Conservation (phyloP, 2,329 filamentous ascomycete genomes). For the Drechslerella dactyloides region DNA sequence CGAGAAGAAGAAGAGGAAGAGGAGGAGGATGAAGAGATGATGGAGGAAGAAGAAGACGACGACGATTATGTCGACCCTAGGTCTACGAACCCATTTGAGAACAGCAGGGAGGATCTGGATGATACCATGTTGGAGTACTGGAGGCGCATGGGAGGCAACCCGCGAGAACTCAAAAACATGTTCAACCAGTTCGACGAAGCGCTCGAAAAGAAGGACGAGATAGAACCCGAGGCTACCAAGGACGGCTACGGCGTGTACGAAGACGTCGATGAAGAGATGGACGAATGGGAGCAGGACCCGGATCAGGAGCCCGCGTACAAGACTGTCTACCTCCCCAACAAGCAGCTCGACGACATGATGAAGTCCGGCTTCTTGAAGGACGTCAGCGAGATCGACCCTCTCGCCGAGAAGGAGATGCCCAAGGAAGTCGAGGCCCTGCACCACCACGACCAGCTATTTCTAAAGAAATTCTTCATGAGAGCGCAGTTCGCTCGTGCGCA, state of each 20-base stretch:
- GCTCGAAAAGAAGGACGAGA: constrained; percentile 23
- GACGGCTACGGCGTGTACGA: constrained; percentile 23
- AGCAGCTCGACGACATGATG: constrained; percentile 43
- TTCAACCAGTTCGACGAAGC: constrained; percentile 32
- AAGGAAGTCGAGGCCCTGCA: constrained; percentile 14
- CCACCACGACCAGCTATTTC: constrained; percentile 10
- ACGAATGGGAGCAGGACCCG: constrained; percentile 38
- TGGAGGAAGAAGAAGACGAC: constrained; percentile 6
- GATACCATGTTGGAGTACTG: constrained; percentile 23
- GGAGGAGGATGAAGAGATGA: constrained; percentile 10
- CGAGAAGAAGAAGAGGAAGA: constrained; percentile 16
- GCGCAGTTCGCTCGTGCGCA: constrained; percentile 34
- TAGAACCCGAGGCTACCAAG: constrained; percentile 1
- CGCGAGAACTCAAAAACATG: constrained; percentile 32
- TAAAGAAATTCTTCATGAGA: constrained; percentile 49
- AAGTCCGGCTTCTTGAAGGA: constrained; percentile 35
- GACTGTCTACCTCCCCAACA: constrained; percentile 36
- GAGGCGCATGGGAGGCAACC: constrained; percentile 32
- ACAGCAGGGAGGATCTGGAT: background rate
- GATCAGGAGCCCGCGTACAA: constrained; percentile 40
- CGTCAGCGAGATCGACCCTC: constrained; percentile 33
- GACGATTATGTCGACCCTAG: too few relatives aligned
- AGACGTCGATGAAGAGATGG: constrained; percentile 47
- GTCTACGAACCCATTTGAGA: too few relatives aligned
- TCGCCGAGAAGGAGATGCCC: constrained; percentile 21